These are phyloP conservation scores for Pisolithus thermaeus DNA, from an alignment of 1,284 basidiomycete genomes.

Conservation along the genomic window DNA sequence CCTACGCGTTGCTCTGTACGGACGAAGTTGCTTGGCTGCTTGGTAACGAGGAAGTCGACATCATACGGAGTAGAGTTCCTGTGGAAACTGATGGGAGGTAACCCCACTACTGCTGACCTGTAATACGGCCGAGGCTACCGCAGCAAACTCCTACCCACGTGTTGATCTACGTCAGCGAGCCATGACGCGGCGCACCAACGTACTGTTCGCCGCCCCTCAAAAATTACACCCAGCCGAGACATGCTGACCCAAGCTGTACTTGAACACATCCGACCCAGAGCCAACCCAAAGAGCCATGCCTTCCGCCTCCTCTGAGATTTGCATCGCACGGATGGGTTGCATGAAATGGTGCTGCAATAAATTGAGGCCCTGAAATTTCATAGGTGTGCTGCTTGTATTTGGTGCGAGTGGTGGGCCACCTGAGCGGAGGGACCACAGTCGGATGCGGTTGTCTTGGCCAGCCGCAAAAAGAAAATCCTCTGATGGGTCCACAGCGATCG, in stretches of 20 bases:
- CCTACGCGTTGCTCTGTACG: too few species aligned
- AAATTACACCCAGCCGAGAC: not conserved
- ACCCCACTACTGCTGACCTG: too few species aligned
- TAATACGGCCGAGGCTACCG: too few species aligned
- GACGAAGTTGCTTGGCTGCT: too few species aligned
- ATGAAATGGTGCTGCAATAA: slow-evolving; percentile 32
- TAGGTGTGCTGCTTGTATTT: not conserved
- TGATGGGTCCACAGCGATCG: slow-evolving; percentile 50
- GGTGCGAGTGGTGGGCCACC: slow-evolving; percentile 37
- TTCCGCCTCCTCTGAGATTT: slow-evolving; percentile 35
- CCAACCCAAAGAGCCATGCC: slow-evolving; percentile 40
- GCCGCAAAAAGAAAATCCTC: slow-evolving; percentile 69
- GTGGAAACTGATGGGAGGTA: too few species aligned
- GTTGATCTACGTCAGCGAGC: too few species aligned
- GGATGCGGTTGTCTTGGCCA: slow-evolving; percentile 57
- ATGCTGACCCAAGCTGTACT: slow-evolving; percentile 38
- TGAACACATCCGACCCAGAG: slow-evolving; percentile 33
- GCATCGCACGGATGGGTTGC: slow-evolving; percentile 38
- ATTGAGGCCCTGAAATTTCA: slow-evolving; percentile 14
- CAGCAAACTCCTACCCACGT: too few species aligned
- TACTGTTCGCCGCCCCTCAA: not conserved
- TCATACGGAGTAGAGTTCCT: too few species aligned
- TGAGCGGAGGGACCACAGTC: slow-evolving; percentile 59
- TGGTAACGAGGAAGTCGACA: too few species aligned
- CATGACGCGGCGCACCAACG: too few species aligned